phyloP scores from a whole-genome alignment of 805 yeast species.

The Candida hungchunana region DNA sequence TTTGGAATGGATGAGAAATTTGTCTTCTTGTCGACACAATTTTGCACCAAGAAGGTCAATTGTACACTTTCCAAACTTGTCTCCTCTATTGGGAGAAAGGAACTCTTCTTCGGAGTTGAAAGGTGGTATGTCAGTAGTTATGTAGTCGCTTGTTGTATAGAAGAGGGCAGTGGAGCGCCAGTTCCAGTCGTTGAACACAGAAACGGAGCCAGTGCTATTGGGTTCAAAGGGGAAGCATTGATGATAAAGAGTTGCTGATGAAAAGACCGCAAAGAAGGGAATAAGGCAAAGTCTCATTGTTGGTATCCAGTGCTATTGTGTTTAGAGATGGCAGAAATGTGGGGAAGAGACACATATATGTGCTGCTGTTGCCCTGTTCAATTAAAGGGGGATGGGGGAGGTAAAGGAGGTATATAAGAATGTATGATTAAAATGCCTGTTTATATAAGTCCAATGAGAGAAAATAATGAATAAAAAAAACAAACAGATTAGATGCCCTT shows the following conservation, averaged over 20 bases:
- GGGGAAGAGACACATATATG: no score
- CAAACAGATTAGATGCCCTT: conserved; percentile 17
- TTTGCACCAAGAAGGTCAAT: conserved; percentile 2
- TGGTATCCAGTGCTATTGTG: no score
- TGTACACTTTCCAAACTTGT: conserved; percentile 7
- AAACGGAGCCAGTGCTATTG: background rate
- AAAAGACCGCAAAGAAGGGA: no score
- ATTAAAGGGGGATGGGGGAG: no score
- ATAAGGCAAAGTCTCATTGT: no score
- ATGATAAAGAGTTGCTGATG: background rate
- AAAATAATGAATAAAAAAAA: no score
- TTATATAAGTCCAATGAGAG: no score
- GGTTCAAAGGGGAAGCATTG: conserved; percentile 2
- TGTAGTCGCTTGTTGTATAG: background rate
- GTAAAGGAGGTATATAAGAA: no score
- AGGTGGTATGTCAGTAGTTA: conserved; percentile 5
- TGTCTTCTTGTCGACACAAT: background rate
- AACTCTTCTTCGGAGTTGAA: conserved; percentile 1
- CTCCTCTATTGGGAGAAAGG: conserved; percentile 1
- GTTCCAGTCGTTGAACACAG: conserved; percentile 3
- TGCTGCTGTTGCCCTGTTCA: no score
- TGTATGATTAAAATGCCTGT: no score
- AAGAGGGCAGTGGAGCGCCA: conserved; percentile 8
- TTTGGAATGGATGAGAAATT: background rate
- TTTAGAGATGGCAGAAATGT: no score